A percentile compares a stretch with the other conserved stretches of the same genome.
Evolutionary conservation across 331 rosid genomes (phyloP).

Genomic region (Quercus phellos): DNA sequence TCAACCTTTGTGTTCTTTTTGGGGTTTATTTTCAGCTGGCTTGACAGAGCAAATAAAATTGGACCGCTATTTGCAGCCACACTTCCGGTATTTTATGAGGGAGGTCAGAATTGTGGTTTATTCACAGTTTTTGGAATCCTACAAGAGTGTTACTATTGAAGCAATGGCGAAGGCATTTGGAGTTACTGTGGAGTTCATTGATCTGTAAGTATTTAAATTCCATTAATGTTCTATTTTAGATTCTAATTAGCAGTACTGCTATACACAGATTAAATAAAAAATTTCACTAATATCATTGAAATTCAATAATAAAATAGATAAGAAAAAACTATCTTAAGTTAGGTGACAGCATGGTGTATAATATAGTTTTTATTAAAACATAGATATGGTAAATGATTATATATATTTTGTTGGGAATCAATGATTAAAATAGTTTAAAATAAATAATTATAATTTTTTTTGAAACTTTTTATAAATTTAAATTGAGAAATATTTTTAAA

Average conservation of each 20-base stretch:
- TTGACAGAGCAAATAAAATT: slow-evolving; percentile 79
- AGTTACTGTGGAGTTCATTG: slow-evolving; percentile 87
- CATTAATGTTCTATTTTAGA: background rate
- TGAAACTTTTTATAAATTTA: no score
- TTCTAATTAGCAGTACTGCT: background rate
- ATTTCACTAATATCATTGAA: no score
- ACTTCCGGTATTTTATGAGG: slow-evolving; percentile 94
- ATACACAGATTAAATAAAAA: no score
- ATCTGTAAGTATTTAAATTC: slow-evolving; percentile 59
- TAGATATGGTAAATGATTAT: no score
- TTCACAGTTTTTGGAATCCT: slow-evolving; percentile 94
- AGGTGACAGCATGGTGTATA: no score
- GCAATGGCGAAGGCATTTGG: slow-evolving; percentile 99
- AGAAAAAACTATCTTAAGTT: no score
- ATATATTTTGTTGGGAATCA: no score
- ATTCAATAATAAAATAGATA: no score
- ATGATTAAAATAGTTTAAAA: no score
- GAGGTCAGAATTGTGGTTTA: slow-evolving; percentile 84
- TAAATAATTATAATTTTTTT: no score
- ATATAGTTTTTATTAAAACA: no score
- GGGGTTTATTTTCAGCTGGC: slow-evolving; percentile 57
- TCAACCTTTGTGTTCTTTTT: background rate
- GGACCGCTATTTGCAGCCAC: slow-evolving; percentile 90
- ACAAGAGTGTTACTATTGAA: slow-evolving; percentile 91
- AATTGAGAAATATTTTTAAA: no score